A percentile compares a stretch with the other conserved stretches of the same genome.
Evolutionary conservation across 345 rosid genomes (phyloP).

Genomic region (Eucalyptus cladocalyx): DNA sequence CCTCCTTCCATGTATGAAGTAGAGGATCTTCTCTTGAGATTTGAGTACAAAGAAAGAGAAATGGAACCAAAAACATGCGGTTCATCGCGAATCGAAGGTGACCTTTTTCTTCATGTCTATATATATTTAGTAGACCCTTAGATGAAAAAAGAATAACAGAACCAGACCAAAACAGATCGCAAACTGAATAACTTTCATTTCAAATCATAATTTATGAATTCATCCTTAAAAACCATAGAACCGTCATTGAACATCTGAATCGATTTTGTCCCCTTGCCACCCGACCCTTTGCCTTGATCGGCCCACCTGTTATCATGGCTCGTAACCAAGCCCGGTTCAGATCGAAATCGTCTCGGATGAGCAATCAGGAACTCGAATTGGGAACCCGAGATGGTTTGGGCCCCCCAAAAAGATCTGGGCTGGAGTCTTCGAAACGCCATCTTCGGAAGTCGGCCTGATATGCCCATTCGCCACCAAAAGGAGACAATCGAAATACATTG

Average conservation of each 20-base stretch:
- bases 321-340: background rate
- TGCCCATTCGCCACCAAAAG: background rate
- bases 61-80: too few relatives aligned
- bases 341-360: background rate
- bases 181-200: background rate
- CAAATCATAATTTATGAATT: background rate
- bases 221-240: background rate
- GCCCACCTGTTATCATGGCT: background rate
- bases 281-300: background rate
- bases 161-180: fast-evolving
- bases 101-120: too few relatives aligned
- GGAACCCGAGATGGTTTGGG: background rate
- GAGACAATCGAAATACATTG: background rate
- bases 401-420: background rate
- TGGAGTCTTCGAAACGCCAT: background rate
- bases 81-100: too few relatives aligned
- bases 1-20: too few relatives aligned
- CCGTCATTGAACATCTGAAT: too few relatives aligned
- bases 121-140: too few relatives aligned
- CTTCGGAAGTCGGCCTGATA: fast-evolving
- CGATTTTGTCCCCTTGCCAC: background rate
- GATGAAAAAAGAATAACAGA: too few relatives aligned
- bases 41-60: background rate
- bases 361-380: background rate
- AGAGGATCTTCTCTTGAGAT: background rate